Evolutionary conservation across 768 basidiomycete species (phyloP).

Genomic region (Boletus sp.): DNA sequence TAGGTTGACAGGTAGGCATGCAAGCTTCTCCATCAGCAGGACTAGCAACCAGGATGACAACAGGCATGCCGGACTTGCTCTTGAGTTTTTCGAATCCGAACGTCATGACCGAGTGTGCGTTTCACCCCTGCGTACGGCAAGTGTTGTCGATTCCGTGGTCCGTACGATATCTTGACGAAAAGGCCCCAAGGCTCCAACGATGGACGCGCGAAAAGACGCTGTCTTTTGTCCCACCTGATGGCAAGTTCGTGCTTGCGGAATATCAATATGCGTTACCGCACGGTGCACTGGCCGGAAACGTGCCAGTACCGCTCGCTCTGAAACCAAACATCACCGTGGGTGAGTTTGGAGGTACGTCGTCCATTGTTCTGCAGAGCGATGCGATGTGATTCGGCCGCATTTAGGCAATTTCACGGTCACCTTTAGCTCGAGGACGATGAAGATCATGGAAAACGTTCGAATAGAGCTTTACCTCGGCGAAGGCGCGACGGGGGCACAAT

Average conservation of each 20-base stretch:
- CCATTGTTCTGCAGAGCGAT: not conserved
- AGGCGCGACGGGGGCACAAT: constrained; percentile 69
- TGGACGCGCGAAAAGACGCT: constrained; percentile 76
- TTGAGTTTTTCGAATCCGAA: constrained; percentile 75
- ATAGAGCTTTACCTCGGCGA: constrained; percentile 77
- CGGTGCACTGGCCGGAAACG: constrained; percentile 38
- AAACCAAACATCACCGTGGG: constrained; percentile 39
- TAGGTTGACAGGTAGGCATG: constrained; percentile 65
- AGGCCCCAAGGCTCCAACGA: constrained; percentile 58
- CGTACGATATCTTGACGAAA: constrained; percentile 5
- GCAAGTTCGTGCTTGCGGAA: constrained; percentile 79
- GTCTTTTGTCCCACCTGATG: constrained; percentile 94
- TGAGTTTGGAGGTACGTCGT: constrained; percentile 31
- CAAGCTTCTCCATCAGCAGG: not conserved
- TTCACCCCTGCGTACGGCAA: constrained; percentile 92
- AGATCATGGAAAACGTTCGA: constrained; percentile 67
- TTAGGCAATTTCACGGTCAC: constrained; percentile 61
- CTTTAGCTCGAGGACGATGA: constrained; percentile 61
- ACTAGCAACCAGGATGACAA: constrained; percentile 1
- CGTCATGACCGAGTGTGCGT: constrained; percentile 73
- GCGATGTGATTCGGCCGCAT: not conserved
- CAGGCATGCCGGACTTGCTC: constrained; percentile 87
- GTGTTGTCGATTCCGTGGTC: constrained; percentile 17
- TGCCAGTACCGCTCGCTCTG: constrained; percentile 52
- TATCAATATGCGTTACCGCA: constrained; percentile 65